phyloP scores from a whole-genome alignment of 2,329 filamentous ascomycete genomes.

The Fusarium mexicanum region DNA sequence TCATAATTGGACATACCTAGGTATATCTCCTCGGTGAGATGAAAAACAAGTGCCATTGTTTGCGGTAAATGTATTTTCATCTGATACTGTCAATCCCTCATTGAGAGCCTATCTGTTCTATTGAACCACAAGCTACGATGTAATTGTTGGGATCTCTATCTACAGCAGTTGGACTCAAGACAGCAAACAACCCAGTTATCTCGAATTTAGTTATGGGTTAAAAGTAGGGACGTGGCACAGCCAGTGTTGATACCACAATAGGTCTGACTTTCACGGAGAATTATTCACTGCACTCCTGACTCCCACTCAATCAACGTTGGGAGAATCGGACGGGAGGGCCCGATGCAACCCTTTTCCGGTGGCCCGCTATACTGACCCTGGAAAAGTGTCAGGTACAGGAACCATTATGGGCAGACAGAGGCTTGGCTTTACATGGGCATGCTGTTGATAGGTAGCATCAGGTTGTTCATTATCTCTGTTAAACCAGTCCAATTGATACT shows the following conservation, averaged over 20 bases:
- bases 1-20: background rate
- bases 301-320: constrained; percentile 1
- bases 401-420: constrained; percentile 7
- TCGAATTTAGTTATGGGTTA: background rate
- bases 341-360: constrained; percentile 11
- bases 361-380: constrained; percentile 10
- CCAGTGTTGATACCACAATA: background rate
- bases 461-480: background rate
- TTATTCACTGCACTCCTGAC: background rate
- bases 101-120: background rate
- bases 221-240: constrained; percentile 15
- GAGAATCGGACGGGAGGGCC: constrained; percentile 2
- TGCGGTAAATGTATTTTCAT: background rate
- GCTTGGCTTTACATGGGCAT: constrained; percentile 18
- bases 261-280: constrained; percentile 12
- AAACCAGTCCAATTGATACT: background rate
- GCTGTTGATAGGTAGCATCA: background rate
- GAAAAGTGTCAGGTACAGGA: constrained; percentile 4
- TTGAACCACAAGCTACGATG: background rate
- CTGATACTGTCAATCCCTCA: background rate
- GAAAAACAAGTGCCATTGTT: background rate
- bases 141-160: background rate
- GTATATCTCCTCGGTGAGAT: too few species aligned
- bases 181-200: background rate
- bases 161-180: background rate